phyloP scores from a whole-genome alignment of 192 early-diverging fungal species.

The Podila horticola region DNA sequence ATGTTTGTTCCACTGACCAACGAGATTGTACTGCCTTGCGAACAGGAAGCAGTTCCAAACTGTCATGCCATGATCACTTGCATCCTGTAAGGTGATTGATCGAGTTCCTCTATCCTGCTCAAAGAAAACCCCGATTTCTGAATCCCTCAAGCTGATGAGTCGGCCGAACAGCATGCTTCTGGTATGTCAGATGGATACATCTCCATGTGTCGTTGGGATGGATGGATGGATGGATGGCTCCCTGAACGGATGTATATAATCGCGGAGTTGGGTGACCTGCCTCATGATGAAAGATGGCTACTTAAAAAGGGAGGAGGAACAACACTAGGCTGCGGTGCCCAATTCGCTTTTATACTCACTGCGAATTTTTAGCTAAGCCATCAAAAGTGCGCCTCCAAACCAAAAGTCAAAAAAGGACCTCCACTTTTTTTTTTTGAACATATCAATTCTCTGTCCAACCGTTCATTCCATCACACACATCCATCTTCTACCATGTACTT shows the following conservation, averaged over 20 bases:
- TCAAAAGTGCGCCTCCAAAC: neutral
- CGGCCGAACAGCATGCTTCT: neutral
- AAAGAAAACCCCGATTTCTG: neutral
- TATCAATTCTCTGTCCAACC: neutral
- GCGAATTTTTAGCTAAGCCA: constrained; percentile 11
- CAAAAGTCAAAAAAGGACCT: neutral
- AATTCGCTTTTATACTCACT: constrained; percentile 14
- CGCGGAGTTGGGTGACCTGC: constrained; percentile 10
- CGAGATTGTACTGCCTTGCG: too few species aligned
- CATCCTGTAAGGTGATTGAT: too few species aligned
- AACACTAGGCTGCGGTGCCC: neutral
- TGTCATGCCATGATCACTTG: too few species aligned
- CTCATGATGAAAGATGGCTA: constrained; percentile 53
- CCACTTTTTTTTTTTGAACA: constrained; percentile 1
- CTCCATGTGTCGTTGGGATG: constrained; percentile 15
- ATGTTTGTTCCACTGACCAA: too few species aligned
- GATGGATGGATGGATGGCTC: constrained; percentile 30
- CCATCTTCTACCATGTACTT: constrained; percentile 75
- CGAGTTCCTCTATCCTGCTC: too few species aligned
- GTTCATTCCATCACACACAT: too few species aligned
- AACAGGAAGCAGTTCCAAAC: too few species aligned
- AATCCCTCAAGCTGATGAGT: neutral
- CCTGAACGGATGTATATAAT: neutral
- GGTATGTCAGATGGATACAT: constrained; percentile 5
- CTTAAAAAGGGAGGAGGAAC: constrained; percentile 50